A percentile compares a stretch with the other conserved stretches of the same genome.
Evolutionary conservation across 2,329 filamentous ascomycete species (phyloP).

Genomic region (Penicillium sp.): DNA sequence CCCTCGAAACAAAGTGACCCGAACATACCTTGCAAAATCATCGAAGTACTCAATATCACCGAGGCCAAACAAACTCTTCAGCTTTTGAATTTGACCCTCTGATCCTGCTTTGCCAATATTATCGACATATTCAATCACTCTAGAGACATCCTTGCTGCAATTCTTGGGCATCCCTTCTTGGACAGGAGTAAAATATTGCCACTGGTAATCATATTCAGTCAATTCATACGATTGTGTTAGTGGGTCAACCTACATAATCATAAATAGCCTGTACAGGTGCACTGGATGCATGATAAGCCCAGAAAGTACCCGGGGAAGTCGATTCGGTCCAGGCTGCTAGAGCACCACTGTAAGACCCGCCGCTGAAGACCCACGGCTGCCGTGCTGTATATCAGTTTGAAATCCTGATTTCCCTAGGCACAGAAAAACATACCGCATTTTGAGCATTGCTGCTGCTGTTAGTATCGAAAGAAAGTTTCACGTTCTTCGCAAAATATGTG

Average conservation of each 20-base stretch:
- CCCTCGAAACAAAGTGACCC: background rate
- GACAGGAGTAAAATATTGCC: constrained; percentile 63
- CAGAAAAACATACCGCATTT: constrained; percentile 41
- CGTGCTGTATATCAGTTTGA: background rate
- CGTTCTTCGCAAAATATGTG: constrained; percentile 58
- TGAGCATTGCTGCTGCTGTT: constrained; percentile 54
- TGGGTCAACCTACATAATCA: constrained; percentile 48
- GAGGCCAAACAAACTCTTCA: constrained; percentile 60
- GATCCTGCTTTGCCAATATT: constrained; percentile 50
- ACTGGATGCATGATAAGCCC: constrained; percentile 63
- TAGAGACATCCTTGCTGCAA: constrained; percentile 58
- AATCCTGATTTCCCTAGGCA: background rate
- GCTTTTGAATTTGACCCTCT: constrained; percentile 42
- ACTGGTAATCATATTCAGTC: constrained; percentile 34
- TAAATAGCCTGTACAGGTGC: constrained; percentile 60
- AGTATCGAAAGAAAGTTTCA: constrained; percentile 58
- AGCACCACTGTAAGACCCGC: constrained; percentile 62
- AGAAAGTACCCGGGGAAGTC: constrained; percentile 60
- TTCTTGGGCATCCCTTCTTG: constrained; percentile 63
- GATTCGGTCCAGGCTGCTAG: constrained; percentile 61
- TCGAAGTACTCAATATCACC: constrained; percentile 55
- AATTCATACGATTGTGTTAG: background rate
- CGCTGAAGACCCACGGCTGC: constrained; percentile 61
- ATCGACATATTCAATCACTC: constrained; percentile 61
- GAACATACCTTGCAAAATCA: constrained; percentile 53